A percentile compares a stretch with the other conserved stretches of the same genome.
phyloP scores from a whole-genome alignment of 2,329 filamentous ascomycete genomes.

The Colletotrichum graminicola region DNA sequence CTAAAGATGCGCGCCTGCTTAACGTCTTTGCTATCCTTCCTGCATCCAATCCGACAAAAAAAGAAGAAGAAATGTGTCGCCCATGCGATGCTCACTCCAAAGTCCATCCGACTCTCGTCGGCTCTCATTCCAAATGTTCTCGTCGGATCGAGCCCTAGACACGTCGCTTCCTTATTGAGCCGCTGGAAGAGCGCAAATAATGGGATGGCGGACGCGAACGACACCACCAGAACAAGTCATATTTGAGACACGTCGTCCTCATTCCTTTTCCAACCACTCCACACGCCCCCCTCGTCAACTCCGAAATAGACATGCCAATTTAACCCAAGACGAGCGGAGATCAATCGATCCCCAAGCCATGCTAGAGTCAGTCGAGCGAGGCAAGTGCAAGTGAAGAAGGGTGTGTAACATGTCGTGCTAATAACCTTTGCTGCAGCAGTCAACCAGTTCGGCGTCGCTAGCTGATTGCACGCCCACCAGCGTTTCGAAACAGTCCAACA shows the following conservation, averaged over 20 bases:
- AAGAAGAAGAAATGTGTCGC: not conserved
- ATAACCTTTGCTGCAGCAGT: slow-evolving; percentile 40
- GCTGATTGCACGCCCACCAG: slow-evolving; percentile 24
- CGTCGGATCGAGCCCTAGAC: slow-evolving; percentile 31
- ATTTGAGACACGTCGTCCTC: slow-evolving; percentile 31
- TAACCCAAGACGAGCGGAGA: not conserved
- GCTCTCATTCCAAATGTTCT: slow-evolving; percentile 34
- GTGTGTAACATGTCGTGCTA: slow-evolving; percentile 41
- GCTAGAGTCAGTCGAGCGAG: not conserved
- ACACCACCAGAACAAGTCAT: not conserved
- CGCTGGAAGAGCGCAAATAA: not conserved
- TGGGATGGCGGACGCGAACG: slow-evolving; percentile 16
- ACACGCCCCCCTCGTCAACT: slow-evolving; percentile 30
- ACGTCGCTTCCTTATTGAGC: slow-evolving; percentile 23
- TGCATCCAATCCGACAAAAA: slow-evolving; percentile 23
- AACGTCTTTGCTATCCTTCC: slow-evolving; percentile 10
- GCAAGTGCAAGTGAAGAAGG: slow-evolving; percentile 28
- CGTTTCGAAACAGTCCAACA: slow-evolving; percentile 39
- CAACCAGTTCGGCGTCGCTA: slow-evolving; percentile 19
- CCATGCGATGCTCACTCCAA: slow-evolving; percentile 5
- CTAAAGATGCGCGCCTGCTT: not conserved
- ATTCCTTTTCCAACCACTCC: slow-evolving; percentile 30
- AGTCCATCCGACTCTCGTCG: slow-evolving; percentile 4
- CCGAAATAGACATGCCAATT: not conserved
- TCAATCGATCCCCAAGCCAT: not conserved